Evolutionary conservation across 805 yeast genomes (phyloP), one percentile per base, ranked within the genome.

Genomic region (Pachysolen tannophilus): DNA sequence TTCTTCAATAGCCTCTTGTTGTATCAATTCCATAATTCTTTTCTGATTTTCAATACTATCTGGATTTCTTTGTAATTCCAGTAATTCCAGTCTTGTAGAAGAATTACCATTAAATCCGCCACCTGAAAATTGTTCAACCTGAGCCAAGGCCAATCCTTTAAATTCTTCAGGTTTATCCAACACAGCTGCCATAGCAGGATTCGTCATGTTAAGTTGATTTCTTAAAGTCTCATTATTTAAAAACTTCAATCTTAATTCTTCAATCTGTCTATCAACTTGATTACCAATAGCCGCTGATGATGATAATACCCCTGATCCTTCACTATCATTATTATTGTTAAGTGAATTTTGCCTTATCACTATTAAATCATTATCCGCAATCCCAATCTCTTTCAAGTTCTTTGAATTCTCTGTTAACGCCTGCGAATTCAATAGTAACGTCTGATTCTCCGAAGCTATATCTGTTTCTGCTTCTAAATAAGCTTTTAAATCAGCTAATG

Each of bases 1-100:
- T 42, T 85, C 94, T 40, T 85, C 84, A 32, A 90, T 78, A 27
- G 78, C 83, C 46, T 74, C 75, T 46, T 77, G 79, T 41, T 76
- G 72, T 36, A 80, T 79, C 35, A 79, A 48, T 46, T 84, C 90
- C 50, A 77, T 45, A 29, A 85, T 78, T 44, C 69, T 68, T 15
- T 65, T 67, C 46, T 82, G 86, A 40, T 70, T 77, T 24, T 72
- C 83, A 14, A 84, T 83, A 46, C 75, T 69, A 49, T 80, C 84
- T 3, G 88, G 88, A n/a, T n/a, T n/a, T n/a, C n/a, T n/a, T n/a
- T 78, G 73, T 17, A 82, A 49, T 28, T 66, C 56, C 24, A 58
- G 55, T 42, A 78, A 56, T 47, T 81, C 84, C 41, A n/a, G n/a
- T n/a, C n/a, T n/a, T n/a, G n/a, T n/a, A n/a, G n/a, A n/a, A n/a